Evolutionary conservation across 768 basidiomycete species (phyloP).

Genomic region (Rhodotorula paludigena): DNA sequence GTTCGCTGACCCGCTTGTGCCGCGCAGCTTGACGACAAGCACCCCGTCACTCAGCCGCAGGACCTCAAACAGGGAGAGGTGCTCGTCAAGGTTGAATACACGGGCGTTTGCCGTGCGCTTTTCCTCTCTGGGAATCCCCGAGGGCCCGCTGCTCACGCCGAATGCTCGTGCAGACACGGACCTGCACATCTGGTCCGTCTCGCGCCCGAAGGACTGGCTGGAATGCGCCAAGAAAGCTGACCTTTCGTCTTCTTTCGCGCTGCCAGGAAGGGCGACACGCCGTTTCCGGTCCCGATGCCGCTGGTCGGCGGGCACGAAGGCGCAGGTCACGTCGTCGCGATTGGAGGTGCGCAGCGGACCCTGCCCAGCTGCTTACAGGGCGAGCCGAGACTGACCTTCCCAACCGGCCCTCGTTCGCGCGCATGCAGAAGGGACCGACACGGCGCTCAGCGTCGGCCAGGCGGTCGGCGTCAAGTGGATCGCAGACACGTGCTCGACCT

Average conservation of each 20-base stretch:
- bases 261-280: not conserved
- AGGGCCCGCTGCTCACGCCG: not conserved
- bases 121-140: not conserved
- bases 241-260: too few relatives aligned
- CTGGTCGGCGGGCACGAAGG: slow-evolving; percentile 76
- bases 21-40: slow-evolving; percentile 12
- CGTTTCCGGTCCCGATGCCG: not conserved
- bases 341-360: slow-evolving; percentile 54
- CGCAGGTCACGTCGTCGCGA: slow-evolving; percentile 66
- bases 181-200: slow-evolving; percentile 18
- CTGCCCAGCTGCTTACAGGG: not conserved
- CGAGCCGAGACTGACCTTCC: too few relatives aligned
- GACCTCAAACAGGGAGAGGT: slow-evolving; percentile 40
- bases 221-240: not conserved
- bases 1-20: too few relatives aligned
- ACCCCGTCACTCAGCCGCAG: slow-evolving; percentile 33
- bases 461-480: not conserved
- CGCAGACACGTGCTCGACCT: not conserved
- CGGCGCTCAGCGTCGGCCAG: not conserved
- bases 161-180: slow-evolving; percentile 22
- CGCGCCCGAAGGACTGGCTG: not conserved
- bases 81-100: slow-evolving; percentile 27
- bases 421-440: not conserved
- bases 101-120: slow-evolving; percentile 16
- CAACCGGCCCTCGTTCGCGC: too few relatives aligned